Conservation (phyloP, 192 early-diverging fungal species). For the Rhizoclosmatium sp. region DNA sequence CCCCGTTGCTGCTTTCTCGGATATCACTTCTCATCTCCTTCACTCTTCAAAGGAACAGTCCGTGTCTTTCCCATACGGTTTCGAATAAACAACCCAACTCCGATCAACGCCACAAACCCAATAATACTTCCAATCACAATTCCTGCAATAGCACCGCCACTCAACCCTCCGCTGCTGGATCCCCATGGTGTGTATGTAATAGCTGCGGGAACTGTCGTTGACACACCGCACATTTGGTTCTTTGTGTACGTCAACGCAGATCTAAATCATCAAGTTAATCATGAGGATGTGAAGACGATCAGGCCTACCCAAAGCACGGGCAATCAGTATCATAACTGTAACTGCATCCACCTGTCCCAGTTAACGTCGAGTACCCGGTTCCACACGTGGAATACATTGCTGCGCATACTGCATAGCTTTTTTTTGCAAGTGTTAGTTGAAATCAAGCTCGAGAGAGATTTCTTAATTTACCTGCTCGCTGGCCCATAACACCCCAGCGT, state of each 20-base stretch:
- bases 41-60: too few relatives aligned
- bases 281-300: too few relatives aligned
- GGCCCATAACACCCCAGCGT: constrained; percentile 13
- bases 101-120: neutral
- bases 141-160: neutral
- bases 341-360: neutral
- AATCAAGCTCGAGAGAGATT: too few relatives aligned
- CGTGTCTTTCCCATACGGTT: neutral
- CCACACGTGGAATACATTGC: constrained; percentile 19
- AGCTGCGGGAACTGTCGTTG: constrained; percentile 8
- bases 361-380: constrained; percentile 6
- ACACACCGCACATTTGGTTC: constrained; percentile 15
- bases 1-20: too few relatives aligned
- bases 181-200: constrained; percentile 1
- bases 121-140: constrained; percentile 11
- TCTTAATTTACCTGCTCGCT: neutral
- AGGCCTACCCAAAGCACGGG: neutral
- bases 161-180: neutral
- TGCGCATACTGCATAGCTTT: neutral
- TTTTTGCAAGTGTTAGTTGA: too few relatives aligned
- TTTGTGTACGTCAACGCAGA: neutral
- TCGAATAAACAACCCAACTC: neutral
- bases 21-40: too few relatives aligned
- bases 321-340: constrained; percentile 27
- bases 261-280: too few relatives aligned